Evolutionary conservation across 2,329 filamentous ascomycete genomes (phyloP).

Genomic region (Aspergillus arachidicola): DNA sequence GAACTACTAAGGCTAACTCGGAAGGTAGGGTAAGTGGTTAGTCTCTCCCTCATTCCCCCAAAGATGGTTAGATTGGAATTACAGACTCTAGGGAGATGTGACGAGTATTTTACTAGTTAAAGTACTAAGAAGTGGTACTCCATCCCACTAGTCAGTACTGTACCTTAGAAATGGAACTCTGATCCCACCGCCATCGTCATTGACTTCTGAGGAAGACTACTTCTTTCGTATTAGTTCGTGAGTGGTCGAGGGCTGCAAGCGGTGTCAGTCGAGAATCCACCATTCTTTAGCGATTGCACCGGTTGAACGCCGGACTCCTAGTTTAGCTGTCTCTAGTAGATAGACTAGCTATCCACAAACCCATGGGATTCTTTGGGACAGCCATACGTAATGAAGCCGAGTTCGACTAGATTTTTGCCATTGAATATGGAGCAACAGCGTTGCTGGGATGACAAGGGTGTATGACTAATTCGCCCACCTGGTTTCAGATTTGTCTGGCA

Average conservation of each 20-base stretch:
- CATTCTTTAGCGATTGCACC: constrained; percentile 1
- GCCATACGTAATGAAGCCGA: neutral
- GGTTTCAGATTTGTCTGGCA: constrained; percentile 5
- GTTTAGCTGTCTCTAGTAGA: neutral
- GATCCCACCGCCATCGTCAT: constrained; percentile 1
- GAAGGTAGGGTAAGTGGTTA: no score
- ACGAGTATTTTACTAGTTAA: neutral
- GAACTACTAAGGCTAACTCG: neutral
- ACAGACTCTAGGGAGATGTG: neutral
- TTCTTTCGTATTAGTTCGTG: neutral
- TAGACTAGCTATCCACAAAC: neutral
- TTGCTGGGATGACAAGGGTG: neutral
- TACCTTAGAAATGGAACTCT: neutral
- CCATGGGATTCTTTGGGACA: neutral
- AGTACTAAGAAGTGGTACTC: neutral
- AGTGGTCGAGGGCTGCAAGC: neutral
- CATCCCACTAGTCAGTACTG: neutral
- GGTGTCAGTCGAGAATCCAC: neutral
- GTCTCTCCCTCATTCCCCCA: neutral
- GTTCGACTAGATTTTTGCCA: neutral
- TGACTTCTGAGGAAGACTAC: neutral
- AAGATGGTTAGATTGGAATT: neutral
- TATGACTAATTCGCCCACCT: constrained; percentile 1
- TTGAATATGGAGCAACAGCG: neutral
- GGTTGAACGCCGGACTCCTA: constrained; percentile 1